A percentile compares a stretch with the other conserved stretches of the same genome.
Evolutionary conservation across 2,329 filamentous ascomycete species (phyloP).

Genomic region (Sclerotinia subarctica): DNA sequence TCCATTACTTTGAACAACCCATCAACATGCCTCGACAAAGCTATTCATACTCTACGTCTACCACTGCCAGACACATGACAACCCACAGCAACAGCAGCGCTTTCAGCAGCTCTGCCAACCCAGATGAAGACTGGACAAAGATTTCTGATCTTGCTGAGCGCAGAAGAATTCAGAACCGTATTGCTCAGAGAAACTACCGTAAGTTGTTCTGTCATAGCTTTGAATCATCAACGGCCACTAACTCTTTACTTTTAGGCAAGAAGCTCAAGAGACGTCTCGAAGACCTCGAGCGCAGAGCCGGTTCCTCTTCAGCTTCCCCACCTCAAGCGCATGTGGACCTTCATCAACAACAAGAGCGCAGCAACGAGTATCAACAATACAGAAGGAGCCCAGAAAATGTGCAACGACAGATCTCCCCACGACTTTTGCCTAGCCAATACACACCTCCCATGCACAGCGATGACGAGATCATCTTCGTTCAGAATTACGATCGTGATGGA

Average conservation of each 20-base stretch:
- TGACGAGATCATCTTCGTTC: conserved; percentile 66
- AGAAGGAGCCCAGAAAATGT: conserved; percentile 34
- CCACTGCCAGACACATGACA: conserved; percentile 58
- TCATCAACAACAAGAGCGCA: conserved; percentile 37
- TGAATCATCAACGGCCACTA: conserved; percentile 19
- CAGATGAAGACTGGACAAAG: conserved; percentile 98
- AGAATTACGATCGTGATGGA: conserved; percentile 64
- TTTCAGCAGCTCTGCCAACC: conserved; percentile 89
- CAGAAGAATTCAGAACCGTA: conserved; percentile 91
- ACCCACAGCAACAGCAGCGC: conserved; percentile 84
- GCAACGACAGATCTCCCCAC: conserved; percentile 42
- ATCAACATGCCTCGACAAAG: conserved; percentile 37
- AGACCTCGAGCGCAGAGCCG: conserved; percentile 77
- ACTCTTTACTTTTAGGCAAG: conserved; percentile 61
- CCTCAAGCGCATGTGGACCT: conserved; percentile 51
- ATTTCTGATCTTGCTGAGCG: conserved; percentile 95
- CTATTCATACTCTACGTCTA: conserved; percentile 36
- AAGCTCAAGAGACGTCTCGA: conserved; percentile 88
- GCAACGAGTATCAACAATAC: conserved; percentile 35
- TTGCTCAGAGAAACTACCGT: conserved; percentile 98
- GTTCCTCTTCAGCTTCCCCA: conserved; percentile 56
- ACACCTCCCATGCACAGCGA: conserved; percentile 58
- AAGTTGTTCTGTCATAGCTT: conserved; percentile 42
- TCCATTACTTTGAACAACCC: conserved; percentile 18
- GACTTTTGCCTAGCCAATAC: conserved; percentile 52